These are phyloP conservation scores for Alliaria petiolata DNA, from an alignment of 345 rosid species.

Conservation along the genomic window DNA sequence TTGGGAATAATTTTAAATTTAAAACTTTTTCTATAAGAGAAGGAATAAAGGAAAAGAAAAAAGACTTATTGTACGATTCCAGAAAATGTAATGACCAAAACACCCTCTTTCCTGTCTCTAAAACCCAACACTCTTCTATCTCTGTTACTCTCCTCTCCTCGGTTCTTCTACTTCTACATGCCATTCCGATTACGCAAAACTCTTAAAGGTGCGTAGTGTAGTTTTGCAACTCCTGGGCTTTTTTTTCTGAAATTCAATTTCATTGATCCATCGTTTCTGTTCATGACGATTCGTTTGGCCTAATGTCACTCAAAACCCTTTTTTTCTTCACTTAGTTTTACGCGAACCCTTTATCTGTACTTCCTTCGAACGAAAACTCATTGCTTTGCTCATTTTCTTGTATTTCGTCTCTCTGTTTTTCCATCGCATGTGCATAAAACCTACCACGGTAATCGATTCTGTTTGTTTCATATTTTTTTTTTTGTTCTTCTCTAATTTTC, in stretches of 20 bases:
- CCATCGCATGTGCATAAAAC: no score
- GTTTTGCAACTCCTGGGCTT: neutral
- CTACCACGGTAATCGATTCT: no score
- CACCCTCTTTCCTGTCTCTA: slow-evolving; percentile 11
- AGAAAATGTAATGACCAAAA: neutral
- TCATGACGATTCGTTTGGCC: slow-evolving; percentile 9
- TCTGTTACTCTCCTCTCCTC: neutral
- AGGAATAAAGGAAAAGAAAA: neutral
- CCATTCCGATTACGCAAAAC: neutral
- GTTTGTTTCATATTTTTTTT: no score
- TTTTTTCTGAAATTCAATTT: neutral
- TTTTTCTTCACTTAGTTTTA: no score
- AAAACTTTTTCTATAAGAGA: neutral
- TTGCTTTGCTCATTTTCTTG: no score
- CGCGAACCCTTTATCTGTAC: neutral
- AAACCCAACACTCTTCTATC: neutral
- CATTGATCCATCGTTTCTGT: neutral
- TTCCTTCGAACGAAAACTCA: neutral
- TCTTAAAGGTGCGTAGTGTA: slow-evolving; percentile 13
- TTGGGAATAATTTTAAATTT: neutral
- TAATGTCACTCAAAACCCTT: neutral
- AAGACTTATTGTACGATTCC: neutral
- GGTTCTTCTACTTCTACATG: neutral
- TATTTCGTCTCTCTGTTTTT: no score
- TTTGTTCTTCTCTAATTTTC: no score